Evolutionary conservation across 169 alveolate species (phyloP), one percentile per base, ranked within the genome.

Genomic region (Blepharisma undulans): DNA sequence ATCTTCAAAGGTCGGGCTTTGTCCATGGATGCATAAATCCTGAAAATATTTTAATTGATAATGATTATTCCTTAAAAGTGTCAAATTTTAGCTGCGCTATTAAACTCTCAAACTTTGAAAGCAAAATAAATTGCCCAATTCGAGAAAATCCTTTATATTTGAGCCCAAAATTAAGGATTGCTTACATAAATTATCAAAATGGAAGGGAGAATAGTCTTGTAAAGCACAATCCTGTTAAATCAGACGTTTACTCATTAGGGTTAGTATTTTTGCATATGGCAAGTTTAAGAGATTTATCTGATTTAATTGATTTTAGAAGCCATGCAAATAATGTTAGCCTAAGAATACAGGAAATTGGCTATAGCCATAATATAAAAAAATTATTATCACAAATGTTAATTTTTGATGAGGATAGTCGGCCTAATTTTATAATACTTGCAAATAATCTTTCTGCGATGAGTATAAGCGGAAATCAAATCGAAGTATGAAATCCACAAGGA

Each of bases 231-330:
- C 72, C 92, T n/a, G 72, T 34, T 89, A 92, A 92, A 79, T 89
- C 93, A 19, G 95, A 92, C 89, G 95, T 92, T 27, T 92, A 76
- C 85, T 92, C 95, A 1, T 60, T 92, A 27, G 95, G 95, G 34
- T 27, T 92, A 10, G 76, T 87, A 30, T 89, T 92, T n/a, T 36
- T 92, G 33, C 34, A 81, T 30, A 92, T 92, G 76, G 29, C 59
- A 34, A 76, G 82, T 25, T 88, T 84, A 32, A 82, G 77, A 27
- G 71, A 84, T 76, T 30, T 18, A 33, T 29, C 71, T 59, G 34
- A 27, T 77, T 72, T 36, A 77, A 33, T 27, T 60, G 36, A 66
- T 79, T 34, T 21, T 66, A 22, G 10, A 86, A 25, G 21, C 71
- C 29, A 21, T 4, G 72, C 18, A 60, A 6, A 19, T 21, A 29